Conservation (phyloP, 192 early-diverging fungal species). For the Backusella westeae region DNA sequence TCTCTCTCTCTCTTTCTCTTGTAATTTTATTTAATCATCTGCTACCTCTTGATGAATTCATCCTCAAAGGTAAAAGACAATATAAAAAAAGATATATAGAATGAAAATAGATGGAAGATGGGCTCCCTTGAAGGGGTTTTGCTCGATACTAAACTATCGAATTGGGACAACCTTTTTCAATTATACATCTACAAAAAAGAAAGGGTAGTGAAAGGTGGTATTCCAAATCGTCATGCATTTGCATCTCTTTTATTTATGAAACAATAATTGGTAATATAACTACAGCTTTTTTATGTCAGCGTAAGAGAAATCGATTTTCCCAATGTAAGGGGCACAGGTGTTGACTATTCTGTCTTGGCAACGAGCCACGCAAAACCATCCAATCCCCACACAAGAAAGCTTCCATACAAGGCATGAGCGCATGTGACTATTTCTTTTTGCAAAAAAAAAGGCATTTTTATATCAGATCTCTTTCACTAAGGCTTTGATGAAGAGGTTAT, state of each 20-base stretch:
- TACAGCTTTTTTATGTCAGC: background rate
- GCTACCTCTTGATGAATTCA: no score
- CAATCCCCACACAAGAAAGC: slow-evolving; percentile 59
- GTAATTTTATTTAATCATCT: no score
- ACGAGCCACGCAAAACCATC: slow-evolving; percentile 76
- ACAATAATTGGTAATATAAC: background rate
- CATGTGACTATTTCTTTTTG: background rate
- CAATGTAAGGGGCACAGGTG: slow-evolving; percentile 72
- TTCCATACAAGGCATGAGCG: slow-evolving; percentile 61
- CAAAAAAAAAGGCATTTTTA: background rate
- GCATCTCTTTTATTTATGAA: background rate
- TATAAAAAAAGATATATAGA: background rate
- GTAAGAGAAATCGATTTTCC: slow-evolving; percentile 38
- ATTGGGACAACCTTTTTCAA: background rate
- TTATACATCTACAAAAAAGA: background rate
- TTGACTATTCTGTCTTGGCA: slow-evolving; percentile 90
- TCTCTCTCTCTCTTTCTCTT: no score
- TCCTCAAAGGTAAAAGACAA: no score
- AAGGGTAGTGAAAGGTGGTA: background rate
- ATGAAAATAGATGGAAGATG: background rate
- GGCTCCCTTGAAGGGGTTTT: background rate
- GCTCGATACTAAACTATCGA: background rate
- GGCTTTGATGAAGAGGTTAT: no score
- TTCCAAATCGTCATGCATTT: background rate
- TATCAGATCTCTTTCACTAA: background rate